phyloP scores from a whole-genome alignment of 2,329 filamentous ascomycete genomes.

The Claviceps quebecensis region DNA sequence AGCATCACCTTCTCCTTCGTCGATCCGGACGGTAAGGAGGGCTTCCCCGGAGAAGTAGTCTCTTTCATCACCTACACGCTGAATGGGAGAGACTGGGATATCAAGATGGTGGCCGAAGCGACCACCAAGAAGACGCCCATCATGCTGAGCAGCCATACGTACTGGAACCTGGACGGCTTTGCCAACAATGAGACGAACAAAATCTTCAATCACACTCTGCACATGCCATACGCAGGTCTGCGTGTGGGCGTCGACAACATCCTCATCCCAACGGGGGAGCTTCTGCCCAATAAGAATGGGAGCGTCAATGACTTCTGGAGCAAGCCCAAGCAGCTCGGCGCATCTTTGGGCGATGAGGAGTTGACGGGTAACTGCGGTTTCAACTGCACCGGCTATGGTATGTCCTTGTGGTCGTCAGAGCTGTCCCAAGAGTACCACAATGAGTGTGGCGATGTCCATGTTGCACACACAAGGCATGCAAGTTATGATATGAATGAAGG shows the following conservation, averaged over 20 bases:
- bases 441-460: no score
- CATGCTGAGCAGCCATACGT: constrained; percentile 62
- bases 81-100: constrained; percentile 51
- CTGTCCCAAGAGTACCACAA: background rate
- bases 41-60: constrained; percentile 66
- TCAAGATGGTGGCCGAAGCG: constrained; percentile 57
- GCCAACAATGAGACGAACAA: constrained; percentile 54
- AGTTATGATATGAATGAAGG: no score
- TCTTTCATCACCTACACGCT: constrained; percentile 63
- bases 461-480: no score
- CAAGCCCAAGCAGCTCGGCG: constrained; percentile 62
- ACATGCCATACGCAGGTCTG: constrained; percentile 59
- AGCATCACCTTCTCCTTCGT: constrained; percentile 65
- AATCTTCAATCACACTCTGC: constrained; percentile 57
- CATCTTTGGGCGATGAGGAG: constrained; percentile 47
- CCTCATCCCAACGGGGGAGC: constrained; percentile 61
- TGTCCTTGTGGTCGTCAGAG: constrained; percentile 11
- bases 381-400: constrained; percentile 75
- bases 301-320: constrained; percentile 76
- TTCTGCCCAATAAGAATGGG: constrained; percentile 52
- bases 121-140: constrained; percentile 67
- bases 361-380: constrained; percentile 63
- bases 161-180: constrained; percentile 76
- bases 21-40: constrained; percentile 58
- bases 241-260: constrained; percentile 56